phyloP scores from a whole-genome alignment of 192 early-diverging fungal genomes.

The Gorgonomyces haynaldii region DNA sequence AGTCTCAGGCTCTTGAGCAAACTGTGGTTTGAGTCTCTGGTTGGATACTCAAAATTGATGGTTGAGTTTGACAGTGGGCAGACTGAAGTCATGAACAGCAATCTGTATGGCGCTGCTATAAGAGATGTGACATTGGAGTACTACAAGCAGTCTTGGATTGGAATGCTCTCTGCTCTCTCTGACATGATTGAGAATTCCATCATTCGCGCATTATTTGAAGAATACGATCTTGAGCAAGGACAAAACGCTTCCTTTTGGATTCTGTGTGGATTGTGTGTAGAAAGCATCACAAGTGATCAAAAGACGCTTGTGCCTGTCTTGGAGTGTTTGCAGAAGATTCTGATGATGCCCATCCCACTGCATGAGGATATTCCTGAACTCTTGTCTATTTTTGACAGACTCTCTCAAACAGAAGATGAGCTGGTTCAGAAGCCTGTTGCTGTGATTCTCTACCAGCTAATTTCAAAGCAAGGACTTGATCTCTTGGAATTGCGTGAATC shows the following conservation, averaged over 20 bases:
- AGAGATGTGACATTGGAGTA: slow-evolving; percentile 1
- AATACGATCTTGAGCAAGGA: no score
- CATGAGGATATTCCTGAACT: slow-evolving; percentile 16
- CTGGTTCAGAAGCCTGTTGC: slow-evolving; percentile 44
- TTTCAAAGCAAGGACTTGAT: slow-evolving; percentile 20
- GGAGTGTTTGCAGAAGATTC: no score
- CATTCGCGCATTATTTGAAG: no score
- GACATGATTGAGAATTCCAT: slow-evolving; percentile 2
- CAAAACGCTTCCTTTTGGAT: no score
- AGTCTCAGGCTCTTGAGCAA: slow-evolving; percentile 37
- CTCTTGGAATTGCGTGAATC: slow-evolving; percentile 1
- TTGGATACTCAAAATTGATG: slow-evolving; percentile 53
- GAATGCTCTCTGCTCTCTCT: slow-evolving; percentile 10
- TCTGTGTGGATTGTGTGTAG: no score
- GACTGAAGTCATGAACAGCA: not conserved
- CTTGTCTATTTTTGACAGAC: slow-evolving; percentile 55
- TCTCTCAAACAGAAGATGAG: slow-evolving; percentile 58
- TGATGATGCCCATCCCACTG: no score
- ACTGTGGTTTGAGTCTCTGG: slow-evolving; percentile 49
- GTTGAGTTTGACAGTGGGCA: slow-evolving; percentile 45
- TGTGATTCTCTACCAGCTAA: slow-evolving; percentile 35
- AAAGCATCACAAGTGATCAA: no score
- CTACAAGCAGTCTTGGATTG: slow-evolving; percentile 11
- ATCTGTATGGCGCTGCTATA: slow-evolving; percentile 23
- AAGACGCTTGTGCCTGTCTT: no score